Evolutionary conservation across 352 stramenopile genomes (phyloP).

Genomic region (Peronospora tabacina): DNA sequence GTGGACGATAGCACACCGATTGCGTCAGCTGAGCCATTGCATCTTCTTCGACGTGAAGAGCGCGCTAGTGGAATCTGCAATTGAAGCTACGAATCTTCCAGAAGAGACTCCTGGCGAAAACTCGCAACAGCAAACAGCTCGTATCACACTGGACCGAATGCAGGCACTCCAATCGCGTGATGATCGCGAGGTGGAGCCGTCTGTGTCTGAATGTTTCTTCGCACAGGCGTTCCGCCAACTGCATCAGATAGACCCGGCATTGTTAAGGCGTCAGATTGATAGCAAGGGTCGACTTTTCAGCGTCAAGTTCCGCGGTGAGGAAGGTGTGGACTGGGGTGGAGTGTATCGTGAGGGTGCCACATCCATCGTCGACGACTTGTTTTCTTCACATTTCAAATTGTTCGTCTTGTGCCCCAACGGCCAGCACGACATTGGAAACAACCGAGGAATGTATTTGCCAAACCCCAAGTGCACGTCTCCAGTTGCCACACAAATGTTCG

Average conservation of each 20-base stretch:
- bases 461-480: conserved; percentile 86
- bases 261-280: conserved; percentile 86
- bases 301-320: conserved; percentile 85
- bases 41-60: conserved; percentile 87
- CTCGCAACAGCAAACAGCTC: conserved; percentile 58
- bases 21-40: conserved; percentile 73
- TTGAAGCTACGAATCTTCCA: conserved; percentile 60
- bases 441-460: conserved; percentile 83
- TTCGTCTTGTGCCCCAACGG: conserved; percentile 84
- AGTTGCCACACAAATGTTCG: conserved; percentile 88
- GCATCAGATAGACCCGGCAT: conserved; percentile 66
- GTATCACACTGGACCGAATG: conserved; percentile 79
- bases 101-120: conserved; percentile 40
- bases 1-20: conserved; percentile 66
- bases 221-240: conserved; percentile 90
- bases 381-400: conserved; percentile 75
- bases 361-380: conserved; percentile 86
- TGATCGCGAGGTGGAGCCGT: conserved; percentile 80
- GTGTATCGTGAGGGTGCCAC: conserved; percentile 85
- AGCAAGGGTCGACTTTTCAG: conserved; percentile 84
- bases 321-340: conserved; percentile 85
- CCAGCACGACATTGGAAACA: conserved; percentile 79
- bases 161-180: conserved; percentile 83
- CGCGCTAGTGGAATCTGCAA: conserved; percentile 65
- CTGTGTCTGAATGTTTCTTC: conserved; percentile 90